Percentiles rank a stretch among this genome's conserved stretches.
Evolutionary conservation across 371 early-diverging fungal genomes (phyloP).

Genomic region (Apophysomyces elegans): DNA sequence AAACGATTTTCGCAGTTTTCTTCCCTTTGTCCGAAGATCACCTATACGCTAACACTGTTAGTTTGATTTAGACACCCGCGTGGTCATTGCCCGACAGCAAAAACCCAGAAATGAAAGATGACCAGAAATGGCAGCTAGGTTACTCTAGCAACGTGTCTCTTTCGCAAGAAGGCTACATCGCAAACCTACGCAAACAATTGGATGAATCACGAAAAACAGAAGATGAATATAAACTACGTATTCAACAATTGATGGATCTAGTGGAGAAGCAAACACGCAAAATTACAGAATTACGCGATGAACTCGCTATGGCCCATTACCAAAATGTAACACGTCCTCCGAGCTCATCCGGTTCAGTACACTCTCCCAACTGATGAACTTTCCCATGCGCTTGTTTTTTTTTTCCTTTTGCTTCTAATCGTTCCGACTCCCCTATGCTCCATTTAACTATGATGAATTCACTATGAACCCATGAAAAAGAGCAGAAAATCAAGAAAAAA

Average conservation of each 20-base stretch:
- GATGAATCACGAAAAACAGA: background rate
- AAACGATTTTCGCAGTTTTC: background rate
- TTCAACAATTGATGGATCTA: slow-evolving; percentile 1
- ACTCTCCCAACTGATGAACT: background rate
- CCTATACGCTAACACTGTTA: too few relatives aligned
- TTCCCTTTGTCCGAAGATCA: too few relatives aligned
- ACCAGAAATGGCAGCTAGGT: background rate
- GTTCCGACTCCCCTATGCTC: too few relatives aligned
- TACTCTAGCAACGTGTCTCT: background rate
- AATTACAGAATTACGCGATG: background rate
- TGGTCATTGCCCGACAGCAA: background rate
- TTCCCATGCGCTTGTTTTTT: too few relatives aligned
- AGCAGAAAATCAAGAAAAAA: too few relatives aligned
- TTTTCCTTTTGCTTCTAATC: too few relatives aligned
- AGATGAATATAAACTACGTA: slow-evolving; percentile 1
- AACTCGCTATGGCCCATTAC: background rate
- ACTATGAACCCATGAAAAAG: too few relatives aligned
- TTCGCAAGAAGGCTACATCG: background rate
- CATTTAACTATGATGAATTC: too few relatives aligned
- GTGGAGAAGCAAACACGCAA: slow-evolving; percentile 8
- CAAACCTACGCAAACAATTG: background rate
- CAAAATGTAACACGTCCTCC: background rate
- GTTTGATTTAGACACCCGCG: background rate
- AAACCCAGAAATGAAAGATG: background rate
- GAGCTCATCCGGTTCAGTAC: background rate